Percentiles rank a stretch among this genome's conserved stretches.
Conservation (phyloP, 192 early-diverging fungal genomes). For the Blastocladiella britannica region DNA sequence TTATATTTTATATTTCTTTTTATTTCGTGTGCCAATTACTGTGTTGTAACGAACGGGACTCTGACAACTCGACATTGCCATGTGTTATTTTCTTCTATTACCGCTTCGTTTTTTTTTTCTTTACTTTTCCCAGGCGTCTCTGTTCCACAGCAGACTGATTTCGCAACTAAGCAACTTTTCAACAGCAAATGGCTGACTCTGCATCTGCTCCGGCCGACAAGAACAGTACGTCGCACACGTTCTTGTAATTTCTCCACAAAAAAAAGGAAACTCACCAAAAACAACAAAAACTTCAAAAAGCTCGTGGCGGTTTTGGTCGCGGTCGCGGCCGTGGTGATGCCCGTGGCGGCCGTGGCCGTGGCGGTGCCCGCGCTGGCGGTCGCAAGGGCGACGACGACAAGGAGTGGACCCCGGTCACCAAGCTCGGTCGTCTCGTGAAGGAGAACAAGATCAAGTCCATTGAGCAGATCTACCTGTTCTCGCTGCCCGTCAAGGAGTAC, state of each 20-base stretch:
- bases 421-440: conserved; percentile 96
- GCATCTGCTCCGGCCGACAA: too few species aligned
- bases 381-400: conserved; percentile 69
- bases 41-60: too few species aligned
- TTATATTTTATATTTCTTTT: too few species aligned
- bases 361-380: conserved; percentile 44
- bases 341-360: conserved; percentile 43
- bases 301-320: conserved; percentile 64
- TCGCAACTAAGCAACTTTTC: too few species aligned
- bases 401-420: conserved; percentile 79
- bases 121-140: too few species aligned
- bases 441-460: conserved; percentile 92
- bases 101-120: too few species aligned
- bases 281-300: conserved; percentile 10
- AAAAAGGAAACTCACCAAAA: conserved; percentile 5
- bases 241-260: conserved; percentile 24
- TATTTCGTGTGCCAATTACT: too few species aligned
- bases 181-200: conserved; percentile 57
- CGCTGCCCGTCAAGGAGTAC: conserved; percentile 98
- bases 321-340: conserved; percentile 33
- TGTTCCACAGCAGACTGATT: too few species aligned
- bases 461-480: conserved; percentile 95
- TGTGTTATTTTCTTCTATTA: too few species aligned
- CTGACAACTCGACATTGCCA: too few species aligned
- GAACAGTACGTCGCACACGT: too few species aligned